Evolutionary conservation across 345 rosid species (phyloP).

Genomic region (sweet orange (Citrus sinensis)): DVS_A1.0 CM039165.1:18067501-18068000

Average conservation of each 20-base stretch:
- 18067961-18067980: neutral
- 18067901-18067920: conserved; percentile 93
- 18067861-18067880: conserved; percentile 64
- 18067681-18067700: neutral
- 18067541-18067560: neutral
- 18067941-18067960: neutral
- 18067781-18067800: neutral
- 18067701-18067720: neutral
- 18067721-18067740: neutral
- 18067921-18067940: conserved; percentile 99
- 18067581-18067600: neutral
- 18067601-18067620: neutral
- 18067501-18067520: neutral
- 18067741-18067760: neutral
- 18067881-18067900: conserved; percentile 80
- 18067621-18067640: neutral
- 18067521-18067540: neutral
- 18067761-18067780: neutral
- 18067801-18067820: neutral
- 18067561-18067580: neutral
- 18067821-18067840: neutral
- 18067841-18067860: neutral
- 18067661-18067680: neutral
- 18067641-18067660: neutral
- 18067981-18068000: neutral